These are phyloP conservation scores for Colletotrichum somersetense DNA, from an alignment of 2,329 filamentous ascomycete genomes.

Conservation along the genomic window DNA sequence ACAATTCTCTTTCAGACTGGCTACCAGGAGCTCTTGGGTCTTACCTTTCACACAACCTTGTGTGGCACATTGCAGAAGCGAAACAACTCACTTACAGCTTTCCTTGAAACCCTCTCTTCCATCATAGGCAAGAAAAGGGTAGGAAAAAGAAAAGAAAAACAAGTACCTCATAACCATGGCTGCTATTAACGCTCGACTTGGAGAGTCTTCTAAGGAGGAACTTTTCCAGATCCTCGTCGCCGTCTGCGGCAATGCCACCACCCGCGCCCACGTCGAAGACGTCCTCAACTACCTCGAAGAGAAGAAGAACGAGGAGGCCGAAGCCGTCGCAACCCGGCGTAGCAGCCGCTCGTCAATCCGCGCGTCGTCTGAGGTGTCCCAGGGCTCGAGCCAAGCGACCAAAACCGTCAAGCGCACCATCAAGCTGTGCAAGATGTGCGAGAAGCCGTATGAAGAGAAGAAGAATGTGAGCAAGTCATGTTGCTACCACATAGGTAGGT, in stretches of 20 bases:
- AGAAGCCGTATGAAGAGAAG: slow-evolving; percentile 22
- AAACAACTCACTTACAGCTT: background rate
- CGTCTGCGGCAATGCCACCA: slow-evolving; percentile 4
- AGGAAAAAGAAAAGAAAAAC: background rate
- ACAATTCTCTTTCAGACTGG: slow-evolving; percentile 2
- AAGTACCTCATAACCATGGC: slow-evolving; percentile 1
- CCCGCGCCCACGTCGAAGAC: slow-evolving; percentile 20
- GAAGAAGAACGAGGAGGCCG: slow-evolving; percentile 1
- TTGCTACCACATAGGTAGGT: slow-evolving; percentile 15
- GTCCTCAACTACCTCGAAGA: slow-evolving; percentile 26
- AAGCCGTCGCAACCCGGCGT: slow-evolving; percentile 4
- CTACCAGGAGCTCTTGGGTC: background rate
- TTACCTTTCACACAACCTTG: background rate
- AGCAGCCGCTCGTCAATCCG: slow-evolving; percentile 13
- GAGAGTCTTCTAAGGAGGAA: slow-evolving; percentile 22
- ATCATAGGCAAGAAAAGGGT: background rate
- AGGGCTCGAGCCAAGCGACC: slow-evolving; percentile 4
- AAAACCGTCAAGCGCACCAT: slow-evolving; percentile 14
- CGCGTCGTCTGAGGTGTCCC: slow-evolving; percentile 24
- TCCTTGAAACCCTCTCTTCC: background rate
- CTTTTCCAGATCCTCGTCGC: slow-evolving; percentile 22
- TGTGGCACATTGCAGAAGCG: background rate
- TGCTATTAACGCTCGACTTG: background rate
- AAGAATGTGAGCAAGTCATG: slow-evolving; percentile 21
- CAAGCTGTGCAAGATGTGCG: slow-evolving; percentile 25